phyloP scores from a whole-genome alignment of 2,329 filamentous ascomycete species.

The Pseudodiploospora longispora region DNA sequence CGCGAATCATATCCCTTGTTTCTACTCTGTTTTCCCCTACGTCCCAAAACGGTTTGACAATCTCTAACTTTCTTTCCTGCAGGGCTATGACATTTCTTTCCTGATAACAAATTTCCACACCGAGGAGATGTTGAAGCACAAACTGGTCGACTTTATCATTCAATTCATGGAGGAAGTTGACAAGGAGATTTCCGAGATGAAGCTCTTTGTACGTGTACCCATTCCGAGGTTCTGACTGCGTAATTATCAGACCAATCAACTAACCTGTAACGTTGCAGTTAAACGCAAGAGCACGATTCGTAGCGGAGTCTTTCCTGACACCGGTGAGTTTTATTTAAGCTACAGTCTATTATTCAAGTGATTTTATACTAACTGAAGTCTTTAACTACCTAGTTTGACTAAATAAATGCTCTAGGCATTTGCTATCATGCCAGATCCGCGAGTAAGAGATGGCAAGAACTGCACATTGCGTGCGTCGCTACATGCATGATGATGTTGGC shows the following conservation, averaged over 20 bases:
- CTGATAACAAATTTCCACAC: slow-evolving; percentile 98
- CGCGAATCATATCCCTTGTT: background rate
- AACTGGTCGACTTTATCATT: slow-evolving; percentile 98
- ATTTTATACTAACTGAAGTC: no score
- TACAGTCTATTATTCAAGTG: no score
- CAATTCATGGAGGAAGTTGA: slow-evolving; percentile 99
- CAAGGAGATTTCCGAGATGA: slow-evolving; percentile 99
- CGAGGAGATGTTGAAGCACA: slow-evolving; percentile 97
- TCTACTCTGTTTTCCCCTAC: no score
- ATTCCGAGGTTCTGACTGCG: background rate
- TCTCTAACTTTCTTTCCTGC: slow-evolving; percentile 16
- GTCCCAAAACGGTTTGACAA: background rate
- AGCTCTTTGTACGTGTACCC: slow-evolving; percentile 77
- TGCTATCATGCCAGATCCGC: no score
- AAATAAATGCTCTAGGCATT: no score
- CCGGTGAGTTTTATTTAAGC: slow-evolving; percentile 47
- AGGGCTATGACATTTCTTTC: slow-evolving; percentile 99
- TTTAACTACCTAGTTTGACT: no score
- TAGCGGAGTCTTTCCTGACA: slow-evolving; percentile 96
- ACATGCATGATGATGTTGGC: no score
- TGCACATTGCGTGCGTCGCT: no score
- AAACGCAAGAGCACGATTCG: slow-evolving; percentile 93
- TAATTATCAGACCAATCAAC: background rate
- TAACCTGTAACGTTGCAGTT: slow-evolving; percentile 46
- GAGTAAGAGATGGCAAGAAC: no score